Evolutionary conservation across 2,329 filamentous ascomycete genomes (phyloP).

Genomic region (Penicillium sp.): DNA sequence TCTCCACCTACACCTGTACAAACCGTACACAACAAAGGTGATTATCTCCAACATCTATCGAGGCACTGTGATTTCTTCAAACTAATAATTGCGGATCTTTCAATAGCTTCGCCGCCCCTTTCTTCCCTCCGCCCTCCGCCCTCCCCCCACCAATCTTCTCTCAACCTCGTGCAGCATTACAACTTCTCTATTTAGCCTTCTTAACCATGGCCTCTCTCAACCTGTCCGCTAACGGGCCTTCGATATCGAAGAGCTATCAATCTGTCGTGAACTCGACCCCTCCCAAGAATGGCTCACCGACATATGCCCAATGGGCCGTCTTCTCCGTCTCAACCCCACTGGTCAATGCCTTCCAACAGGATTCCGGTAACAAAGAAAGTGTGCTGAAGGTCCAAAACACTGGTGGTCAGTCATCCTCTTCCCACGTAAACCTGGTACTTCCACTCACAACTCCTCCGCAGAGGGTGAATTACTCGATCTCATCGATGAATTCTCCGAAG

Average conservation of each 20-base stretch:
- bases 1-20: not conserved
- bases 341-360: conserved; percentile 84
- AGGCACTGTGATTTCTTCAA: not conserved
- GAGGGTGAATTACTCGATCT: conserved; percentile 89
- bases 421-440: not conserved
- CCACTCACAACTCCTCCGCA: conserved; percentile 36
- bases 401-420: conserved; percentile 62
- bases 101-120: not conserved
- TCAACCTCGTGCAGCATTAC: not conserved
- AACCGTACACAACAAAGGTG: not conserved
- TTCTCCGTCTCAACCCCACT: conserved; percentile 92
- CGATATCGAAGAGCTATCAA: conserved; percentile 75
- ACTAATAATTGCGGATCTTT: not conserved
- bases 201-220: conserved; percentile 70
- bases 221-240: conserved; percentile 74
- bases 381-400: conserved; percentile 91
- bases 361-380: conserved; percentile 83
- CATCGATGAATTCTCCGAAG: conserved; percentile 94
- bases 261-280: conserved; percentile 63
- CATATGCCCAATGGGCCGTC: conserved; percentile 88
- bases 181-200: not conserved
- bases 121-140: not conserved
- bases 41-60: not conserved
- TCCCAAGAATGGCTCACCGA: conserved; percentile 67
- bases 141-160: conserved; percentile 1